A percentile compares a stretch with the other conserved stretches of the same genome.
Conservation (phyloP, 2,329 filamentous ascomycete genomes). For the Clarireedia hainanense region DNA sequence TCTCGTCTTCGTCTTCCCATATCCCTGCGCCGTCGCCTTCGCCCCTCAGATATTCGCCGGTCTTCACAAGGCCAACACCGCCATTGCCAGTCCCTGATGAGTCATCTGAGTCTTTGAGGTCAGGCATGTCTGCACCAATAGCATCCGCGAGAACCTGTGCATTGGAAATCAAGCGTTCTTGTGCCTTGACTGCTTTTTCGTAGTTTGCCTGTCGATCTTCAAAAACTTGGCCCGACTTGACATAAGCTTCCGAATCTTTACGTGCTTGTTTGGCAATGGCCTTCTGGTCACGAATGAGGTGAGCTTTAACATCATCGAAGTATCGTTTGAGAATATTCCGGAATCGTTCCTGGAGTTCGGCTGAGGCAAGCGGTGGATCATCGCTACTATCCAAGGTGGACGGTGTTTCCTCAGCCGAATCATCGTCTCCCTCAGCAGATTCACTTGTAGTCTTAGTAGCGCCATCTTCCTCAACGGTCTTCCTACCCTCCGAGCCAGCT, state of each 20-base stretch:
- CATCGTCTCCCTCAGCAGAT: conserved; percentile 34
- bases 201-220: conserved; percentile 95
- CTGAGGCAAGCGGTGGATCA: conserved; percentile 66
- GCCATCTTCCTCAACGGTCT: conserved; percentile 75
- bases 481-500: conserved; percentile 67
- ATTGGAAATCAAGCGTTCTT: conserved; percentile 84
- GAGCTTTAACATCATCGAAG: conserved; percentile 85
- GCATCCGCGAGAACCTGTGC: conserved; percentile 86
- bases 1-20: conserved; percentile 97
- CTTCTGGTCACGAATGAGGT: conserved; percentile 87
- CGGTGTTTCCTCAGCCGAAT: conserved; percentile 39
- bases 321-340: conserved; percentile 79
- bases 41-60: conserved; percentile 84
- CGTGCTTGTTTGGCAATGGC: conserved; percentile 78
- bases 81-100: conserved; percentile 57
- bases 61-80: conserved; percentile 87
- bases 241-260: conserved; percentile 95
- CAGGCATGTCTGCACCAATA: conserved; percentile 86
- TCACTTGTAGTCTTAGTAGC: conserved; percentile 41
- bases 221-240: conserved; percentile 97
- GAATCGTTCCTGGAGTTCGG: conserved; percentile 79
- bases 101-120: conserved; percentile 76
- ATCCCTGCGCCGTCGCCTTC: conserved; percentile 88
- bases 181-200: conserved; percentile 84
- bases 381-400: conserved; percentile 38